phyloP scores from a whole-genome alignment of 1,284 basidiomycete genomes.

The Ustilago nuda region DNA sequence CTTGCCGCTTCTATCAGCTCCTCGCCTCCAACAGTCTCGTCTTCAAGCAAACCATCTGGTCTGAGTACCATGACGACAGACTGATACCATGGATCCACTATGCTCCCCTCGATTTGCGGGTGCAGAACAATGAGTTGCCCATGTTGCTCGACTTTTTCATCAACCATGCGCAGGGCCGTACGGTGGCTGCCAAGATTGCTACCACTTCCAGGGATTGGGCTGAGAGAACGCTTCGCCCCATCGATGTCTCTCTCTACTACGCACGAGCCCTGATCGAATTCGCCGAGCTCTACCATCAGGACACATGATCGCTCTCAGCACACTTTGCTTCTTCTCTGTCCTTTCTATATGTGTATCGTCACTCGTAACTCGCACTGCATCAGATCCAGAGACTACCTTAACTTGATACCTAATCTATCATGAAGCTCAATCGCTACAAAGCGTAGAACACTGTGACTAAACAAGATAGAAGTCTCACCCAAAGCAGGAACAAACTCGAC shows the following conservation, averaged over 20 bases:
- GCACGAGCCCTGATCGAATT: constrained; percentile 38
- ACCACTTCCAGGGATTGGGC: constrained; percentile 26
- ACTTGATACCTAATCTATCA: too few species aligned
- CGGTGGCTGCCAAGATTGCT: constrained; percentile 28
- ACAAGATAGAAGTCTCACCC: not conserved
- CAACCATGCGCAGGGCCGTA: constrained; percentile 24
- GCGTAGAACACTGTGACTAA: not conserved
- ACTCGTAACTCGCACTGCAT: not conserved
- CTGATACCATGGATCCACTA: constrained; percentile 46
- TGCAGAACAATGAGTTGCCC: constrained; percentile 37
- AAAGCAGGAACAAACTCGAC: not conserved
- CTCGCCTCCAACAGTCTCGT: constrained; percentile 34
- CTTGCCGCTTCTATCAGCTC: constrained; percentile 45
- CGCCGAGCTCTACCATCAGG: constrained; percentile 19
- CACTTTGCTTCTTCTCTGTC: not conserved
- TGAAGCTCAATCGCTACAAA: not conserved
- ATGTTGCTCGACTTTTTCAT: constrained; percentile 42
- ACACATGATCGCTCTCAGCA: not conserved
- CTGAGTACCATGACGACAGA: constrained; percentile 43
- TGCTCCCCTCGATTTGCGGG: constrained; percentile 29
- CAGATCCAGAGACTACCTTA: too few species aligned
- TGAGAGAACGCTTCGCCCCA: constrained; percentile 20
- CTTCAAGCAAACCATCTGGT: constrained; percentile 47
- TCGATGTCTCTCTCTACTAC: constrained; percentile 36
- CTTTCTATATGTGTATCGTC: not conserved